Conservation (phyloP, 2,329 filamentous ascomycete genomes). For the Pestalotiopsis sp. region DNA sequence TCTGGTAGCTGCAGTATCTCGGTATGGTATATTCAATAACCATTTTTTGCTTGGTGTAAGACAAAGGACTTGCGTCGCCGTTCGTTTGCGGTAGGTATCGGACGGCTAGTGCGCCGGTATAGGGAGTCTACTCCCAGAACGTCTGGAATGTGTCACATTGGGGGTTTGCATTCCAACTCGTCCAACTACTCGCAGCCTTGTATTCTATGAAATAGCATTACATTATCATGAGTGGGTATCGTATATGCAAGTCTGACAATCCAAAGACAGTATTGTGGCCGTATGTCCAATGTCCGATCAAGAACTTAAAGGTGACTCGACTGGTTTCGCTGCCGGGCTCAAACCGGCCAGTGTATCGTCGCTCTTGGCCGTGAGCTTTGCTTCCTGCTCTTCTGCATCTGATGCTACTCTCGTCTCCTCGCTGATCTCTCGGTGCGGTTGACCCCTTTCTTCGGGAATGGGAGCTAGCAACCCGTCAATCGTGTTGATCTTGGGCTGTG, state of each 20-base stretch:
- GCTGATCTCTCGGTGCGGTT: constrained; percentile 28
- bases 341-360: constrained; percentile 9
- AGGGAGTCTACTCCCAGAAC: neutral
- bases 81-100: neutral
- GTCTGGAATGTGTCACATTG: neutral
- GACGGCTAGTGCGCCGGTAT: neutral
- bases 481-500: neutral
- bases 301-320: neutral
- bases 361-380: neutral
- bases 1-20: no score
- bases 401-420: constrained; percentile 26
- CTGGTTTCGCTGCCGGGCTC: neutral
- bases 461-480: constrained; percentile 22
- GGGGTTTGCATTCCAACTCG: neutral
- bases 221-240: constrained; percentile 8
- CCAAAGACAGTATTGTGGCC: neutral
- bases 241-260: neutral
- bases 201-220: neutral
- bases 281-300: neutral
- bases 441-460: constrained; percentile 22
- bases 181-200: neutral
- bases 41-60: neutral
- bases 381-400: constrained; percentile 16
- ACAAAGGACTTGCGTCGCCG: neutral
- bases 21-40: no score